Base-by-base conservation (phyloP, 495 filamentous ascomycete genomes). In the Melanomma pulvis-pyrius region DNA sequence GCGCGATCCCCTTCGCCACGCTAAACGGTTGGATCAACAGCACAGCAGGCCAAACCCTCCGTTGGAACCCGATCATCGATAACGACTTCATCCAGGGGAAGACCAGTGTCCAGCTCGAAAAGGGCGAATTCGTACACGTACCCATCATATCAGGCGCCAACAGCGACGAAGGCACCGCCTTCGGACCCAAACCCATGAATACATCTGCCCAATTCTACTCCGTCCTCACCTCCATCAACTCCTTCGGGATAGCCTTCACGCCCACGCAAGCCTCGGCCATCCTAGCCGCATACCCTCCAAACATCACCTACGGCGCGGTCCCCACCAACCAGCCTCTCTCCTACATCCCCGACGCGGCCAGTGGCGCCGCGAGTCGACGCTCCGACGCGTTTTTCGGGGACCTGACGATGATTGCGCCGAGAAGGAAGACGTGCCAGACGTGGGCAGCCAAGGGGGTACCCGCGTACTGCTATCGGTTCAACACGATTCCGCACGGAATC, bases 391-490 rank as follows among this genome's bases (percentile, higher is more conserved):
- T 77, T 65, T 83, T 83, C 57, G 85, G 84, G 5, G 86, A 88
- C 72, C 69, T 78, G 24, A 71, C 74, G 46, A 84, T 88, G 79
- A 83, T 84, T 47, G 83, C 82, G 0, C 80, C 81, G 28, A 81
- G 85, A 2, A 81, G 87, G 11, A 77, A 79, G 30, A 82, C 83
- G 29, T 85, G 82, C 63, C 74, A 85, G 63, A 72, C 79, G 0
- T 88, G 84, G 81, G 70, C 81, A 13, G 74, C 73, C 8, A 68
- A 71, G 17, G 75, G 71, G 0, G 73, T 82, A 1, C 71, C 78
- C 12, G 85, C 86, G 8, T 88, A 85, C 77, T 83, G 83, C 74
- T 88, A 86, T 74, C 83, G 84, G 9, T 89, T 87, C 75, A 84
- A 88, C 70, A 79, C 81, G 34, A 76, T 77, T 41, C 72, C 78